Evolutionary conservation across 768 basidiomycete species (phyloP).

Genomic region (Suillus americanus): DNA sequence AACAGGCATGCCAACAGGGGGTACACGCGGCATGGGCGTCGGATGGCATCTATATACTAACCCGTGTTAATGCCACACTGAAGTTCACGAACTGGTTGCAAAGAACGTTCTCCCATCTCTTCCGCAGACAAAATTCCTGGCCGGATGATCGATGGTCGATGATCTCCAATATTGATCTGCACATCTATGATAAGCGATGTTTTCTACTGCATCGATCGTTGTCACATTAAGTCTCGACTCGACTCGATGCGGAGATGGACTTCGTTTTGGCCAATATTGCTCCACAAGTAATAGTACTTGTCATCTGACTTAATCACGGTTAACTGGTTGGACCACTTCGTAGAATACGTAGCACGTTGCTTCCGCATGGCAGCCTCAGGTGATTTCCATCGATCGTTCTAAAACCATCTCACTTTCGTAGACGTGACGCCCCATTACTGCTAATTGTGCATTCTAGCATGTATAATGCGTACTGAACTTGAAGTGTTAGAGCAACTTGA

Average conservation of each 20-base stretch:
- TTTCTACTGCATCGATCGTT: background rate
- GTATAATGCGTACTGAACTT: background rate
- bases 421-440: background rate
- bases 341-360: conserved; percentile 1
- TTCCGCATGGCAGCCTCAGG: background rate
- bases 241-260: background rate
- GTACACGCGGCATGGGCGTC: background rate
- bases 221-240: background rate
- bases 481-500: too few species aligned
- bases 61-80: background rate
- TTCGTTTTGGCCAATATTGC: background rate
- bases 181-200: background rate
- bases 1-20: background rate
- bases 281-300: background rate
- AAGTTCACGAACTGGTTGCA: background rate
- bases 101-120: background rate
- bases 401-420: background rate
- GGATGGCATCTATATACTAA: background rate
- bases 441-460: background rate
- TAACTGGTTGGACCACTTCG: background rate
- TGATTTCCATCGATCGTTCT: background rate
- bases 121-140: background rate
- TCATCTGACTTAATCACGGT: background rate
- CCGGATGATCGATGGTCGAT: background rate
- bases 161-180: background rate